Evolutionary conservation across 2,329 filamentous ascomycete genomes (phyloP).

Genomic region (Penicillium sp.): DNA sequence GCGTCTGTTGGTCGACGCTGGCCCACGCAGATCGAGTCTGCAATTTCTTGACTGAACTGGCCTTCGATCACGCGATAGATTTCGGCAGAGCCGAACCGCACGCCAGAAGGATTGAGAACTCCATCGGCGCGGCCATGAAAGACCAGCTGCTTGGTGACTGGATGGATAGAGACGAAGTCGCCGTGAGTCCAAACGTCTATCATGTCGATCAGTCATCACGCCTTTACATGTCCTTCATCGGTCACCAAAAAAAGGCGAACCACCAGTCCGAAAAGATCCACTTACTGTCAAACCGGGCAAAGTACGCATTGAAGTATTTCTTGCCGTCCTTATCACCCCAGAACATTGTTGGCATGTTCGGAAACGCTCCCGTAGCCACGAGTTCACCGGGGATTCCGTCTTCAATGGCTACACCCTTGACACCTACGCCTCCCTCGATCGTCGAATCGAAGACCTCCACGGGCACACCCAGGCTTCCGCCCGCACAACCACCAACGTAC

Average conservation of each 20-base stretch:
- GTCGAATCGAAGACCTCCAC: constrained; percentile 55
- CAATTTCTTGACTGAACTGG: constrained; percentile 46
- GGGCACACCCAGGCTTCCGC: constrained; percentile 47
- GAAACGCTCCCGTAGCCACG: constrained; percentile 64
- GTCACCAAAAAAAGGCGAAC: too few relatives aligned
- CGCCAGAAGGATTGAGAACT: constrained; percentile 71
- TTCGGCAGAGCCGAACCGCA: constrained; percentile 73
- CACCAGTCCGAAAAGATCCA: background rate
- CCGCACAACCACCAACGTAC: constrained; percentile 52
- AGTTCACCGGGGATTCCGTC: constrained; percentile 67
- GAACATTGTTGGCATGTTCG: constrained; percentile 66
- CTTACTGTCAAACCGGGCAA: constrained; percentile 17
- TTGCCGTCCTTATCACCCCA: constrained; percentile 50
- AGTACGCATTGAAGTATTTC: constrained; percentile 44
- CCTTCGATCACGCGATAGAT: constrained; percentile 63
- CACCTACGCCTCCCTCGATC: constrained; percentile 21
- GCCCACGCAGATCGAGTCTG: constrained; percentile 70
- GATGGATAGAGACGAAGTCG: constrained; percentile 69
- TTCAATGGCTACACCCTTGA: constrained; percentile 47
- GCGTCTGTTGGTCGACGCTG: constrained; percentile 57
- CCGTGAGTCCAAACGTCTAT: constrained; percentile 71
- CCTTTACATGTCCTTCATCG: too few relatives aligned
- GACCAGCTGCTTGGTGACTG: constrained; percentile 52
- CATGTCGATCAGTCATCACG: background rate
- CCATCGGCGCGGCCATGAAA: constrained; percentile 52